Evolutionary conservation across 2,329 filamentous ascomycete genomes (phyloP).

Genomic region (Akanthomyces lecanii): DNA sequence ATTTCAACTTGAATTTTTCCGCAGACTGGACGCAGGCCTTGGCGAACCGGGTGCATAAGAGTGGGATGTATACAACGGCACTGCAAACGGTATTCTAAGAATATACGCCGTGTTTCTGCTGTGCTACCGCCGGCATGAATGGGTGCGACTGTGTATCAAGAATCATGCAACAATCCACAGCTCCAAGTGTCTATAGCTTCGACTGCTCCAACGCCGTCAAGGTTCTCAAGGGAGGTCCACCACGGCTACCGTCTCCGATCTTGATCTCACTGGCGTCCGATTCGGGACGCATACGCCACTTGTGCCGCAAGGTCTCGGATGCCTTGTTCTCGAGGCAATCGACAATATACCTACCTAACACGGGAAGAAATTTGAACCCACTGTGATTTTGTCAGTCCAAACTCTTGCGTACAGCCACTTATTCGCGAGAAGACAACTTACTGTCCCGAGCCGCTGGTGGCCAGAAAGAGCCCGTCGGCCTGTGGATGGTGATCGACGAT

Average conservation of each 20-base stretch:
- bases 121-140: background rate
- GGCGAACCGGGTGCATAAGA: background rate
- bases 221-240: conserved; percentile 26
- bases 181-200: conserved; percentile 22
- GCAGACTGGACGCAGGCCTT: background rate
- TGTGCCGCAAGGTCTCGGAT: conserved; percentile 23
- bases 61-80: background rate
- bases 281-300: conserved; percentile 27
- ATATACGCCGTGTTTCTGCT: background rate
- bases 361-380: conserved; percentile 27
- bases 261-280: conserved; percentile 17
- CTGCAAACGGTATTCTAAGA: background rate
- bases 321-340: conserved; percentile 33
- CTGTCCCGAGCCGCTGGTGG: conserved; percentile 45
- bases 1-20: conserved; percentile 2
- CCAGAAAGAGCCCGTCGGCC: conserved; percentile 43
- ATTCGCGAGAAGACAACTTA: conserved; percentile 17
- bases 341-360: conserved; percentile 26
- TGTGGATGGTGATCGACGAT: conserved; percentile 54
- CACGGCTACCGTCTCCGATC: conserved; percentile 28
- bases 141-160: background rate
- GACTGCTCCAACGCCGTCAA: conserved; percentile 26
- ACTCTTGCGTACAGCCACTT: background rate
- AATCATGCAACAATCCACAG: background rate
- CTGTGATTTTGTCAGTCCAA: conserved; percentile 13